These are phyloP conservation scores for Podaxis sp. DNA, from an alignment of 768 basidiomycete species.

Conservation along the genomic window DNA sequence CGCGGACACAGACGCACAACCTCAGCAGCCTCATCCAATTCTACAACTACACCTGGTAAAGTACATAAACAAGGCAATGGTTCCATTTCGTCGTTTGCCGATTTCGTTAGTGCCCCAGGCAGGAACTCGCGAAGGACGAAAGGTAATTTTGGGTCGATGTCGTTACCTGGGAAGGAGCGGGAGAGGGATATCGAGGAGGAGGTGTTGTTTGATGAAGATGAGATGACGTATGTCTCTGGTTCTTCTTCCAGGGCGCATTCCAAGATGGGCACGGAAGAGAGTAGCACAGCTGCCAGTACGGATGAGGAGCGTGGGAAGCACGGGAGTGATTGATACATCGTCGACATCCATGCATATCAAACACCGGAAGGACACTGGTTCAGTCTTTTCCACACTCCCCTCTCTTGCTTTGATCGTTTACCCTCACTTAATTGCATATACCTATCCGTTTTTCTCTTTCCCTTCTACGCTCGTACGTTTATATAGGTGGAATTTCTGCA, in stretches of 20 bases:
- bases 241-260: slow-evolving; percentile 40
- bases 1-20: slow-evolving; percentile 34
- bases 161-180: slow-evolving; percentile 27
- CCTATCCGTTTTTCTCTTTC: neutral
- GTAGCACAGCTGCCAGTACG: slow-evolving; percentile 34
- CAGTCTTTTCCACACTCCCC: neutral
- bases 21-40: neutral
- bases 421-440: slow-evolving; percentile 10
- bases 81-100: slow-evolving; percentile 57
- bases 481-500: neutral
- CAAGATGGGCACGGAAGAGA: slow-evolving; percentile 43
- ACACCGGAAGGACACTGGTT: neutral
- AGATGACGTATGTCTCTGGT: slow-evolving; percentile 40
- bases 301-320: slow-evolving; percentile 36
- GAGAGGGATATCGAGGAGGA: slow-evolving; percentile 46
- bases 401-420: neutral
- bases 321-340: slow-evolving; percentile 9
- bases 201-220: slow-evolving; percentile 66
- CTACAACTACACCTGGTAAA: slow-evolving; percentile 3
- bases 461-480: neutral
- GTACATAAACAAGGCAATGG: slow-evolving; percentile 23
- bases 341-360: neutral
- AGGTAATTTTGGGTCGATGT: slow-evolving; percentile 24
- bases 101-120: slow-evolving; percentile 62
- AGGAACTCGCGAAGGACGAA: slow-evolving; percentile 28